Base-by-base conservation (phyloP, 768 basidiomycete species). In the Cyclocybe aegerita region DNA sequence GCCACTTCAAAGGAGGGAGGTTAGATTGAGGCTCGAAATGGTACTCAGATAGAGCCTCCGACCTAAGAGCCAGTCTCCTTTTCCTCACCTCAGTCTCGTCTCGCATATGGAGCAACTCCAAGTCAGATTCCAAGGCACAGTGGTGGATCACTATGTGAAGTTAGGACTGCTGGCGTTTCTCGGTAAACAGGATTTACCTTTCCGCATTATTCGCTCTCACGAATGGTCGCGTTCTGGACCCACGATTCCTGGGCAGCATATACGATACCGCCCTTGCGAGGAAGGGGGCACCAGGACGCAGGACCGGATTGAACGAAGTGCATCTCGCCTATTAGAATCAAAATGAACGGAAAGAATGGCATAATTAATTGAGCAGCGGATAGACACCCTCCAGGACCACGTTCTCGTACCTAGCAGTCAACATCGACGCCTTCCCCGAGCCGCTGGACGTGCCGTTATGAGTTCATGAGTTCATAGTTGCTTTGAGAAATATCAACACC, bases 201-300 rank as follows among this genome's bases (percentile, higher is more conserved):
- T 78, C 73, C 83, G 83, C 85, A 46, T 93, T 85, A 54, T 81
- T 88, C 1, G 83, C 78, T 94, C 39, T 91, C 85, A 72, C 70
- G 74, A 43, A 89, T 85, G 0, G 86, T 88, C 49, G 83, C 86
- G 53, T 86, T 90, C 65, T 85, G 79, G 9, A 90, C 82, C 88
- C 88, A 93, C 1, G 86, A 82, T 60, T 90, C 88, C 62, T 93
- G 90, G 1, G 85, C 85, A 6, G 86, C 85, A 64, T 88, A 91
- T 5, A 87, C 82, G 29, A 93, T 75, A 7, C 89, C 88, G 2
- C 73, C 74, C 3, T 64, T 67, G 5, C 86, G 72, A 39, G 90
- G 89, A 3, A 91, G 75, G 53, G 79, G 80, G 65, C 75, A 85
- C 76, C 79, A 86, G 0, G 85, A 80, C 31, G 76, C 73, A 7